Percentiles rank a stretch among this genome's conserved stretches.
phyloP scores from a whole-genome alignment of 805 yeast genomes.

The Yamadazyma akitaensis region DNA sequence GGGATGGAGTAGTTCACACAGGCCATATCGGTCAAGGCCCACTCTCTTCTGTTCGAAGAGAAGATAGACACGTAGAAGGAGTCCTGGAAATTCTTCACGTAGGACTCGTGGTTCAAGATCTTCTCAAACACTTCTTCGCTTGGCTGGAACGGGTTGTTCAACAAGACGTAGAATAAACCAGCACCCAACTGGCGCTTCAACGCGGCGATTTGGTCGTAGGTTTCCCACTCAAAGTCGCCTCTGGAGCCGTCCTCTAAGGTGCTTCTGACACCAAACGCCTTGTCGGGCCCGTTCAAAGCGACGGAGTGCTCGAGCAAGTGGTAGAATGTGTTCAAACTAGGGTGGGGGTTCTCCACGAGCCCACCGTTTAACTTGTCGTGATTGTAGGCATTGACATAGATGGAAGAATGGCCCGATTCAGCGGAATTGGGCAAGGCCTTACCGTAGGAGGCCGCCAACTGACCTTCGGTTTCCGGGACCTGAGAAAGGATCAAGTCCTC shows the following conservation, averaged over 20 bases:
- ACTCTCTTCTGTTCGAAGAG: constrained; percentile 59
- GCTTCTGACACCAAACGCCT: constrained; percentile 47
- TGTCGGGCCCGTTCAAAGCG: constrained; percentile 29
- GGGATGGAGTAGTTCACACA: constrained; percentile 47
- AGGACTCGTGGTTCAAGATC: constrained; percentile 17
- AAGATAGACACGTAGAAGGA: constrained; percentile 54
- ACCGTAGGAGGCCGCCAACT: constrained; percentile 3
- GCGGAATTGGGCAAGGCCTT: constrained; percentile 17
- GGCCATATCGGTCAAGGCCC: constrained; percentile 70
- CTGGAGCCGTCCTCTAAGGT: constrained; percentile 23
- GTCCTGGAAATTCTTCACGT: constrained; percentile 14
- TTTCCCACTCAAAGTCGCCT: constrained; percentile 29
- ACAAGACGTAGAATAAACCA: constrained; percentile 32
- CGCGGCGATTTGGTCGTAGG: constrained; percentile 21
- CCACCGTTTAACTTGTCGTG: constrained; percentile 10
- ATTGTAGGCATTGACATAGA: constrained; percentile 26
- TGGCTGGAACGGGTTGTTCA: constrained; percentile 30
- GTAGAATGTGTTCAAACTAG: constrained; percentile 42
- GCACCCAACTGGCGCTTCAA: constrained; percentile 34
- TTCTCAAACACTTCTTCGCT: constrained; percentile 21
- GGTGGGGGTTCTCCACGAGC: constrained; percentile 39
- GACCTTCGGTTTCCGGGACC: constrained; percentile 1
- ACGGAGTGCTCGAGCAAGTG: constrained; percentile 44
- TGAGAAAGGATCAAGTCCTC: constrained; percentile 1
- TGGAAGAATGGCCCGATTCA: constrained; percentile 24